Base-by-base conservation (phyloP, 352 stramenopile species). In the Phytophthora palmivora region DNA sequence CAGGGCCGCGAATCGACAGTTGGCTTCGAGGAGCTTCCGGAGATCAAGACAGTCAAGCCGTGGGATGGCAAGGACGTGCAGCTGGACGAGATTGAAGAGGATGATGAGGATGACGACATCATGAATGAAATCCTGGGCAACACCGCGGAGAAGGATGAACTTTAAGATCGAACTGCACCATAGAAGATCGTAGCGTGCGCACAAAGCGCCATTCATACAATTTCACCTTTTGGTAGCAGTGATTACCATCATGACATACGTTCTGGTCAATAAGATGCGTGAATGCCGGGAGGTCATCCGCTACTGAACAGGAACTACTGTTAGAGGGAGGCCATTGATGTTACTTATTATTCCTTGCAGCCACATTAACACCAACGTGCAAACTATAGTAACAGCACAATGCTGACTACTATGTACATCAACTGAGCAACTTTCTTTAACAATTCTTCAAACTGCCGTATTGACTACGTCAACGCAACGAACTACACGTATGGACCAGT, bases 71-170 rank as follows among this genome's bases (percentile, higher is more conserved):
- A 96, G 63, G 89, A 96, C 48, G 84, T 82, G 32, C 71, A 90
- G 62, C 52, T 84, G 9, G 84, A 94, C 28, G 65, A 81, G 41
- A 71, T 92, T 15, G 88, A 90, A 45, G 86, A 92, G 3, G 84
- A 93, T 24, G 85, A 95, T 48, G 85, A 93, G 15, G 86, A 92
- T 52, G 85, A 92, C 47, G 87, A 94, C 53, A 95, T 97, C 50
- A 66, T 97, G 63, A 91, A 76, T 60, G 90, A 97, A 55, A 94
- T 94, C 18, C 63, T 96, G 8, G 79, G 79, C 26, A 70, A 67
- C 39, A 66, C 53, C 9, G 72, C 56, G 12, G 67, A 79, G 58
- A 96, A 92, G 68, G 87, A 96, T 30, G 89, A 96, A 45, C 74
- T 95, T 57, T 96, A 88, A 64, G 34, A 12, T 43, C 24, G 16